phyloP scores from a whole-genome alignment of 192 early-diverging fungal species.

The Phycomyces blakesleeanus region DNA sequence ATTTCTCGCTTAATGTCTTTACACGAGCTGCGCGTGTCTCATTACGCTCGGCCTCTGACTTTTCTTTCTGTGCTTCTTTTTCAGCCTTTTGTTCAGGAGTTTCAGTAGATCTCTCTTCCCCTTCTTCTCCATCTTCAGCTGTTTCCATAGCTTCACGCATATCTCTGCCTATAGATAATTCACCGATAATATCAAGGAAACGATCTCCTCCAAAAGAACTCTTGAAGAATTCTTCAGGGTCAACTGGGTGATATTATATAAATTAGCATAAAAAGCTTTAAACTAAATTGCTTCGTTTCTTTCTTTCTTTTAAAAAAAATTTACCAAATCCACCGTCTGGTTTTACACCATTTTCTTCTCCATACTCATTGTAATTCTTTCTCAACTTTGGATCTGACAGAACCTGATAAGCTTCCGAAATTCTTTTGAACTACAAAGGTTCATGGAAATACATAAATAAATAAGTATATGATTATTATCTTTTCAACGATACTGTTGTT shows the following conservation, averaged over 20 bases:
- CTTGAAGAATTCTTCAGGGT: constrained; percentile 93
- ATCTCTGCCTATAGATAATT: constrained; percentile 92
- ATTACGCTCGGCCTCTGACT: constrained; percentile 58
- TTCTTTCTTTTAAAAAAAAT: too few relatives aligned
- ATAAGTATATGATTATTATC: too few relatives aligned
- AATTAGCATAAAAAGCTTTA: not conserved
- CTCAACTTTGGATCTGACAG: constrained; percentile 89
- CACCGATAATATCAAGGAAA: constrained; percentile 97
- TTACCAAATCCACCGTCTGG: constrained; percentile 66
- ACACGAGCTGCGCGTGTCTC: constrained; percentile 59
- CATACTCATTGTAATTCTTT: constrained; percentile 84
- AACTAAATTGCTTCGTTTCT: too few relatives aligned
- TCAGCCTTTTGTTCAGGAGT: constrained; percentile 55
- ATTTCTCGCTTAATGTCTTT: constrained; percentile 63
- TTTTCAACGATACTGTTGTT: too few relatives aligned
- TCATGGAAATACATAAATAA: too few relatives aligned
- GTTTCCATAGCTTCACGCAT: constrained; percentile 76
- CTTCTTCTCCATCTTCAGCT: constrained; percentile 51
- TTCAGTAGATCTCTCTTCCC: constrained; percentile 7
- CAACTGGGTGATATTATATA: constrained; percentile 46
- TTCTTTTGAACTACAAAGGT: constrained; percentile 74
- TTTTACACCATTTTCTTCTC: constrained; percentile 55
- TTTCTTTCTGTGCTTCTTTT: constrained; percentile 54
- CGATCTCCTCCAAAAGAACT: constrained; percentile 97
- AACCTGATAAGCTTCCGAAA: constrained; percentile 96